Evolutionary conservation across 2,329 filamentous ascomycete species (phyloP).

Genomic region (Fusarium duplospermum): DNA sequence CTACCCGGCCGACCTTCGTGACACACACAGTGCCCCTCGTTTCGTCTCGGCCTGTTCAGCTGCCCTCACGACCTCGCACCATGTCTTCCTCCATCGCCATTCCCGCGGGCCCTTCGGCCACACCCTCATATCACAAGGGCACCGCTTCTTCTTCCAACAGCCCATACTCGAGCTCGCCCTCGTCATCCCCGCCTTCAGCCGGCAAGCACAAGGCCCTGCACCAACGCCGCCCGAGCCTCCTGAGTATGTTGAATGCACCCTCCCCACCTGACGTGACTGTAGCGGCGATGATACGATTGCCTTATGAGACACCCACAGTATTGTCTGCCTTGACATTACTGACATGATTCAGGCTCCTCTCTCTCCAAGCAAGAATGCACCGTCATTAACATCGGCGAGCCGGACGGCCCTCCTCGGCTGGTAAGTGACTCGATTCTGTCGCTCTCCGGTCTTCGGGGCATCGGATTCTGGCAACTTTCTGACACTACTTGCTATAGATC

Average conservation of each 20-base stretch:
- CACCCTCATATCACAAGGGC: constrained; percentile 57
- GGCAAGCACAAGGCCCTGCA: constrained; percentile 63
- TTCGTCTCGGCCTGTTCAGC: constrained; percentile 19
- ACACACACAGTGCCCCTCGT: constrained; percentile 36
- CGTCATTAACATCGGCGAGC: constrained; percentile 82
- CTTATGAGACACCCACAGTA: constrained; percentile 9
- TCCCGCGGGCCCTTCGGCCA: constrained; percentile 58
- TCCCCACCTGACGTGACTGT: constrained; percentile 12
- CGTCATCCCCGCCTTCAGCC: constrained; percentile 66
- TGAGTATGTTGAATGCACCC: constrained; percentile 59
- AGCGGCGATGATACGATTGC: constrained; percentile 23
- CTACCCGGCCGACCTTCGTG: constrained; percentile 19
- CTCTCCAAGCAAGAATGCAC: constrained; percentile 81
- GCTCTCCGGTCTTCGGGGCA: not conserved
- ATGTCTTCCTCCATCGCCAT: constrained; percentile 80
- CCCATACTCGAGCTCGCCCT: constrained; percentile 55
- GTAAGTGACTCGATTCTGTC: constrained; percentile 57
- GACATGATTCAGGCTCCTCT: constrained; percentile 69
- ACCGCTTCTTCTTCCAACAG: constrained; percentile 58
- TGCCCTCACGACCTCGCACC: constrained; percentile 21
- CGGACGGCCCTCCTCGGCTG: constrained; percentile 77
- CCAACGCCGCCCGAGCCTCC: constrained; percentile 68
- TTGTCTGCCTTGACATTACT: constrained; percentile 37
- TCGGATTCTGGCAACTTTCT: not conserved
- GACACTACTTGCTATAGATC: constrained; percentile 64